Base-by-base conservation (phyloP, 768 basidiomycete genomes). In the Tylopilus sp. region DNA sequence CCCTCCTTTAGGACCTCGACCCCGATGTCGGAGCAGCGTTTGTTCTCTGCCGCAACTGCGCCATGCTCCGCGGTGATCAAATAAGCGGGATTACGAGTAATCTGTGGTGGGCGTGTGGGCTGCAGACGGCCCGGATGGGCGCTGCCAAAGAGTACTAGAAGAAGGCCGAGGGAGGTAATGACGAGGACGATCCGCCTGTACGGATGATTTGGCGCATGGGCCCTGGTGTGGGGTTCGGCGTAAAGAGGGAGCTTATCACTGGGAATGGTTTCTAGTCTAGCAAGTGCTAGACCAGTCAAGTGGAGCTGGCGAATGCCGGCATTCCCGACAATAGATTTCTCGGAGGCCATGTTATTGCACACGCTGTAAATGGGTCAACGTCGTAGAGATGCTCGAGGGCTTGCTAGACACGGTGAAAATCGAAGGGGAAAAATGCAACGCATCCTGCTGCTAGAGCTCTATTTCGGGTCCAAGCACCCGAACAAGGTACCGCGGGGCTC, bases 41-140 rank as follows among this genome's bases (percentile, higher is more conserved):
- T 78, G 69, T 94, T 92, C 74, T 98, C 95, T 25, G 86, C 79
- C 6, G 96, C 92, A 17, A 98, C 94, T 0, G 93, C 96, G 6
- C 90, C 96, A 57, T 86, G 72, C 29, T 77, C 73, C 0, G 87
- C 96, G 52, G 77, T 65, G 29, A 81, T 75, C 30, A 85, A 74
- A 58, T 81, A 85, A 17, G 78, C 78, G 0, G 79, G 78, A 61
- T 86, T 86, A 26, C 78, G 69, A 24, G 37, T 2, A 19, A 51
- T 37, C 26, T 26, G 10, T 34, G 22, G 22, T 10, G 37, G 26
- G 26, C 9, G 36, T 37, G 6, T 38, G 9, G 14, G 21, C 22
- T 29, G 24, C 3, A 31, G 45, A 22, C 24, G 41, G 3, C 34
- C 50, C 22, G 47, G 16, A n/a, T 41, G 53, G 31, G 13, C 24